These are phyloP conservation scores for Camelina laxa DNA, from an alignment of 345 rosid genomes.

Conservation along the genomic window DNA sequence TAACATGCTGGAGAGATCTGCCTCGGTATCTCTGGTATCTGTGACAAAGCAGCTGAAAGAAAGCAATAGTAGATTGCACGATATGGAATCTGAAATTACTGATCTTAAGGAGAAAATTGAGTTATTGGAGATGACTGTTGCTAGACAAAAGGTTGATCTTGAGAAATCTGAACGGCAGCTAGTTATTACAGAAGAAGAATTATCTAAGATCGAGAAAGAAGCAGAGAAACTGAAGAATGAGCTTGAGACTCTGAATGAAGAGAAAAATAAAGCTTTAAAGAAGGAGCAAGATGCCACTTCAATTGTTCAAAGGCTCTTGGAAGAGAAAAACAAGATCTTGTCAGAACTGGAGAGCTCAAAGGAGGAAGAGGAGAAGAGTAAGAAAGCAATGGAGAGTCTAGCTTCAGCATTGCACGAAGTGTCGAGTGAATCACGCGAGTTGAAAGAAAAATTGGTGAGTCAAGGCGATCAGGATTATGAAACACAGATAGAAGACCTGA, in stretches of 20 bases:
- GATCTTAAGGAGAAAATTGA: constrained; percentile 69
- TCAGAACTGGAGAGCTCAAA: constrained; percentile 66
- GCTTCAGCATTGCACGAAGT: constrained; percentile 93
- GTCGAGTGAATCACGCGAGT: constrained; percentile 83
- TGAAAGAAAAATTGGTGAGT: constrained; percentile 70
- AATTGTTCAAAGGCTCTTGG: constrained; percentile 62
- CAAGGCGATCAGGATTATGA: constrained; percentile 66
- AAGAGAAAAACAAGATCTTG: constrained; percentile 74
- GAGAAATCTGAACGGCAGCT: constrained; percentile 58
- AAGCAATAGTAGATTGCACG: constrained; percentile 67
- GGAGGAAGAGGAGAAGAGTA: constrained; percentile 92
- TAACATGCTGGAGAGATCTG: constrained; percentile 69
- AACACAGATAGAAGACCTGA: constrained; percentile 66
- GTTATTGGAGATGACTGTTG: constrained; percentile 65
- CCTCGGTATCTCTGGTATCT: constrained; percentile 73
- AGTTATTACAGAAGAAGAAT: constrained; percentile 54
- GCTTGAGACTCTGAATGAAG: constrained; percentile 68
- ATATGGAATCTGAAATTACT: constrained; percentile 62
- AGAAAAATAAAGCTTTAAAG: constrained; percentile 65
- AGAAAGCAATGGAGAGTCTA: constrained; percentile 93
- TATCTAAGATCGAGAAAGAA: constrained; percentile 49
- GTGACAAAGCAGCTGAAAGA: constrained; percentile 76
- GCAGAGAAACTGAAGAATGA: constrained; percentile 60
- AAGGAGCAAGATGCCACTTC: constrained; percentile 80
- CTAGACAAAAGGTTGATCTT: constrained; percentile 61